These are phyloP conservation scores for Aspergillus viridinutans DNA, from an alignment of 2,329 filamentous ascomycete genomes.

Conservation along the genomic window DNA sequence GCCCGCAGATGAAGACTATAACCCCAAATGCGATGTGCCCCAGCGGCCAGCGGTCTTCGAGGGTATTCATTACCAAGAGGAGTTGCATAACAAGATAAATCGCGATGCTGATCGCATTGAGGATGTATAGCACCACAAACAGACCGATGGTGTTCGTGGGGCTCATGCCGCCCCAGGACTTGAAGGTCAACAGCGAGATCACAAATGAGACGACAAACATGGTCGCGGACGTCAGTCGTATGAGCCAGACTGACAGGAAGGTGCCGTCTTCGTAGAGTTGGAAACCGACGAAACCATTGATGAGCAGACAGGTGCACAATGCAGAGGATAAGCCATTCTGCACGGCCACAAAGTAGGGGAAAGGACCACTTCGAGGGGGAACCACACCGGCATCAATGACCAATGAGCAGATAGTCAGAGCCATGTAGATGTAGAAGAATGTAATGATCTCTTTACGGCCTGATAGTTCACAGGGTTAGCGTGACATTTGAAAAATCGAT, in stretches of 20 bases:
- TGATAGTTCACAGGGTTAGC: conserved; percentile 24
- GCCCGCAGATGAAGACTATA: conserved; percentile 86
- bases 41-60: conserved; percentile 93
- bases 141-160: conserved; percentile 83
- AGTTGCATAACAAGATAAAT: conserved; percentile 86
- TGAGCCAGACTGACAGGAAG: conserved; percentile 84
- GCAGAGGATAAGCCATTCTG: conserved; percentile 84
- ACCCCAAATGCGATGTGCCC: conserved; percentile 87
- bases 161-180: conserved; percentile 78
- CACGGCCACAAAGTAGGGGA: conserved; percentile 85
- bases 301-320: conserved; percentile 79
- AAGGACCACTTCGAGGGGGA: conserved; percentile 72
- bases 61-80: conserved; percentile 78
- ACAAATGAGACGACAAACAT: conserved; percentile 86
- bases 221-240: conserved; percentile 69
- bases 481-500: background rate
- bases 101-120: conserved; percentile 81
- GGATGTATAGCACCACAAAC: conserved; percentile 85
- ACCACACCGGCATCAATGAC: conserved; percentile 90
- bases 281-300: conserved; percentile 98
- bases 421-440: conserved; percentile 96
- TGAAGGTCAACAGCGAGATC: conserved; percentile 87
- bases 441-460: conserved; percentile 70
- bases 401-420: conserved; percentile 82
- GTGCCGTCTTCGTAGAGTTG: conserved; percentile 98